Evolutionary conservation across 768 basidiomycete genomes (phyloP), one percentile per base, ranked within the genome.

Genomic region (Kondoa subrosea): DNA sequence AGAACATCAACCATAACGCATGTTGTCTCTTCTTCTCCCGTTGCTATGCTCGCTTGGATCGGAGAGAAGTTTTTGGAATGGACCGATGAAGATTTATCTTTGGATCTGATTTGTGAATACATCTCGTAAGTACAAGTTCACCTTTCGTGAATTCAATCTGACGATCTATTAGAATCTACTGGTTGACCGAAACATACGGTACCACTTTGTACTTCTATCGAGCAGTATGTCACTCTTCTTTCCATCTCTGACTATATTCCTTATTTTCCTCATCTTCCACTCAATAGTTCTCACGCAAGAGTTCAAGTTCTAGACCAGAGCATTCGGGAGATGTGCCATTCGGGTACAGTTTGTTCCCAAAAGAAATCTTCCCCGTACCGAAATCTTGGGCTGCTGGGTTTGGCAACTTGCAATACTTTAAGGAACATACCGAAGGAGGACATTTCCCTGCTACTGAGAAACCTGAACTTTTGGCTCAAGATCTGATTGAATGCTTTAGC

Each of bases 41-140:
- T 73, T 34, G 69, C 71, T 0, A 65, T 74, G 0, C 70, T 74
- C 27, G 70, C 72, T 3, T 74, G 72, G 70, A 70, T 74, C 30
- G 71, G 61, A 15, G 72, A 74, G 31, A 74, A 74, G 67, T 72
- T 63, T 21, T 65, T 66, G 29, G 74, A 72, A 26, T 74, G 74
- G 74, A 68, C 70, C 2, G 73, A 74, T 67, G 64, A 67, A n/a
- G 64, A 66, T 17, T 68, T 50, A 3, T 33, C 68, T n/a, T 3
- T 69, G 3, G 70, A 72, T 57, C 30, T 60, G 1, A 26, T 71
- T 1, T 70, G 70, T 16, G 66, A 67, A 4, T 67, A 66, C 32
- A 63, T 63, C 8, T 71, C 72, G 2, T 27, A 17, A 17, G 16
- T 17, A n/a, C n/a, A n/a, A n/a, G n/a, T n/a, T n/a, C n/a, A n/a